These are phyloP conservation scores for Cladophialophora carrionii DNA, from an alignment of 2,329 filamentous ascomycete species.

Conservation along the genomic window DNA sequence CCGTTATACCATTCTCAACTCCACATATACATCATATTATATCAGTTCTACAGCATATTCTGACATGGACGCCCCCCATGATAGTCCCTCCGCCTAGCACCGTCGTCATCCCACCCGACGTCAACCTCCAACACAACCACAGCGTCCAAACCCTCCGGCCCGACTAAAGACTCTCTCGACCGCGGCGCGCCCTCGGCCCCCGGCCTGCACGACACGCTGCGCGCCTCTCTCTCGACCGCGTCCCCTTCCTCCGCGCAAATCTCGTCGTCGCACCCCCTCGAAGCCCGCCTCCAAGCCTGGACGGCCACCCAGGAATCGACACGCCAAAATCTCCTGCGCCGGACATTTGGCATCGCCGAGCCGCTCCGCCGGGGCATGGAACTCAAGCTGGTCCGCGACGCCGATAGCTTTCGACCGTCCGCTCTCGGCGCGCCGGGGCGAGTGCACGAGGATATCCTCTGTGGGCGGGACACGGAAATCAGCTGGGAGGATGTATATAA, in stretches of 20 bases:
- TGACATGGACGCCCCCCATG: slow-evolving; percentile 22
- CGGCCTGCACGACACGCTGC: slow-evolving; percentile 90
- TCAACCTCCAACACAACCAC: slow-evolving; percentile 67
- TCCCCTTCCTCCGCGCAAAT: slow-evolving; percentile 48
- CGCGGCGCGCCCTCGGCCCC: slow-evolving; percentile 85
- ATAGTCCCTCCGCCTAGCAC: slow-evolving; percentile 90
- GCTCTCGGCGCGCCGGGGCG: slow-evolving; percentile 59
- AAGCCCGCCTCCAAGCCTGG: slow-evolving; percentile 86
- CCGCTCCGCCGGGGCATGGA: slow-evolving; percentile 94
- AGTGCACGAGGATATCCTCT: slow-evolving; percentile 87
- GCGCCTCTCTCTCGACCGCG: slow-evolving; percentile 61
- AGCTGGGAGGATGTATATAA: slow-evolving; percentile 83
- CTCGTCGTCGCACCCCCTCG: slow-evolving; percentile 80
- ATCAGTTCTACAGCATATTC: neutral
- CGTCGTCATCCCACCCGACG: slow-evolving; percentile 67
- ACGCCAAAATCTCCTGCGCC: slow-evolving; percentile 85
- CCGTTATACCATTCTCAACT: neutral
- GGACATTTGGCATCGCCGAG: slow-evolving; percentile 89
- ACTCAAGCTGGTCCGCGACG: slow-evolving; percentile 79
- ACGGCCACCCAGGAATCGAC: slow-evolving; percentile 82
- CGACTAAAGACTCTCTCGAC: slow-evolving; percentile 47
- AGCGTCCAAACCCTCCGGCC: slow-evolving; percentile 54
- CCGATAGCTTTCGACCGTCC: slow-evolving; percentile 74
- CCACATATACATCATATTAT: neutral
- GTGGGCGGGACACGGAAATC: slow-evolving; percentile 74